phyloP scores from a whole-genome alignment of 257 asterid genomes.

The Scutellaria galericulata region DNA sequence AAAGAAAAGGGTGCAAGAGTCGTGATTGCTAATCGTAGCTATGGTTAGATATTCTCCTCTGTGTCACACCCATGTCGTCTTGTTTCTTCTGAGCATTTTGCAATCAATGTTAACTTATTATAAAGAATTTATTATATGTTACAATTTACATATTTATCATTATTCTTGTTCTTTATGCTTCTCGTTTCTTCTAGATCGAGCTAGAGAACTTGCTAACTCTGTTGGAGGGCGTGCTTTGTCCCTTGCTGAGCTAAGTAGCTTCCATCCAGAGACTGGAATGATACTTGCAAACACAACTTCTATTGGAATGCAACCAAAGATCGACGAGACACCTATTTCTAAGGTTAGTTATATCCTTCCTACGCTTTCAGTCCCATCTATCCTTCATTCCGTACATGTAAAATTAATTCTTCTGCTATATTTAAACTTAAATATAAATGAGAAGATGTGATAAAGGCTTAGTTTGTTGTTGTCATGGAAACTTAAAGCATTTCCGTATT shows the following conservation, averaged over 20 bases:
- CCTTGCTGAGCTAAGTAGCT: constrained; percentile 65
- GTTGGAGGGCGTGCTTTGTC: constrained; percentile 86
- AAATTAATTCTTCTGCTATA: too few relatives aligned
- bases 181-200: constrained; percentile 63
- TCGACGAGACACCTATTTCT: constrained; percentile 82
- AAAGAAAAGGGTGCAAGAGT: constrained; percentile 94
- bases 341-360: constrained; percentile 52
- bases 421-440: too few relatives aligned
- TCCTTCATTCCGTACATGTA: too few relatives aligned
- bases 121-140: neutral
- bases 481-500: neutral
- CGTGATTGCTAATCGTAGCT: constrained; percentile 91
- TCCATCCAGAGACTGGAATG: constrained; percentile 89
- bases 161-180: constrained; percentile 2
- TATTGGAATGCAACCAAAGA: constrained; percentile 95
- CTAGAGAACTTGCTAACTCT: constrained; percentile 77
- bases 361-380: too few relatives aligned
- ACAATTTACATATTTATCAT: neutral
- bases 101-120: neutral
- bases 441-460: too few relatives aligned
- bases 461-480: too few relatives aligned
- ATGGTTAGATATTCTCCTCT: constrained; percentile 58
- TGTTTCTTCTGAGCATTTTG: constrained; percentile 19
- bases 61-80: constrained; percentile 2
- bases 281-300: constrained; percentile 97